Base-by-base conservation (phyloP, 148 eudicot genomes). In the Chenopodium suecicum region DNA sequence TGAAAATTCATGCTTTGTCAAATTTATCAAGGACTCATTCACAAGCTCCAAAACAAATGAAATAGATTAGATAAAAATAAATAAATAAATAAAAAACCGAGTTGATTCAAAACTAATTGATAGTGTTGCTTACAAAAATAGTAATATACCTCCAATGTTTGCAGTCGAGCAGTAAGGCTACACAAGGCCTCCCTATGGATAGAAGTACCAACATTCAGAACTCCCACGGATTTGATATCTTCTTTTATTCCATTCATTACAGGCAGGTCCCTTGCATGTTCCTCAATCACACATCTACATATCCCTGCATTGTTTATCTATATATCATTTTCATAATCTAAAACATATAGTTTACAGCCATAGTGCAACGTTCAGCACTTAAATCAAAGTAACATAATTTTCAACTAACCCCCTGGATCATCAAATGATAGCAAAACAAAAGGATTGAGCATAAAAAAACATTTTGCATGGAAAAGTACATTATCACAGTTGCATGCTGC, bases 241-340 rank as follows among this genome's bases (percentile, higher is more conserved):
- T 94, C 98, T 87, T 92, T 92, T 80, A 94, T 94, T 34, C 98
- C 98, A 74, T 94, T 94, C 97, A 94, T 91, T 69, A 94, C 83
- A 9, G 98, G 98, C 34, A 94, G 84, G 80, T 91, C 93, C 85
- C 93, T 88, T 11, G 87, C 97, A 79, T 94, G 98, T 78, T 94
- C 93, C 73, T 86, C 92, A 70, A 89, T 92, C 72, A 91, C 98
- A 85, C 81, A 79, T 84, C 79, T 89, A 78, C 89, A 87, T 46
- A 91, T 47, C 17, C 95, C 97, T 93, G 91, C 80, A 89, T 84
- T 67, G 80, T 56, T 54, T 83, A 68, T 67, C 29, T 37, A 70
- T 6, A 1, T 48, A 73, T 75, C 65, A 41, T 56, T 20, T 37
- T 78, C 27, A 60, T 52, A n/a, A 48, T 78, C 23, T 34, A 19